Base-by-base conservation (phyloP, 192 early-diverging fungal genomes). In the Dispira simplex region DNA sequence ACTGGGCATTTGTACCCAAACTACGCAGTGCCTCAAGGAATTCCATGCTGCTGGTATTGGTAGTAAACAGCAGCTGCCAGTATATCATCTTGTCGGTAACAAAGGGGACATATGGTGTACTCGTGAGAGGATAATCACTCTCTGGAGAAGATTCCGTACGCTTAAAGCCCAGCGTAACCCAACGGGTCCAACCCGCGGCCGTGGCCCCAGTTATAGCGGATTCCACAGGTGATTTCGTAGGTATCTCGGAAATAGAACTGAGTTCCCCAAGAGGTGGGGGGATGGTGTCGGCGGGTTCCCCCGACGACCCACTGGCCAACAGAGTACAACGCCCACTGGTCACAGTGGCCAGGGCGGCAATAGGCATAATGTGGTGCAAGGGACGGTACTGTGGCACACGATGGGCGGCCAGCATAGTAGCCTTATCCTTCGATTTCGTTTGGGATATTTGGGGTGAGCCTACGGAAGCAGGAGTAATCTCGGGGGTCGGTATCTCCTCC, bases 51-150 rank as follows among this genome's bases (percentile, higher is more conserved):
- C 72, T 74, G 11, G 76, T 65, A 21, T 51, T 16, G 11, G 70
- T 72, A 9, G 68, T 71, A 43, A 77, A 77, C 71, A 73, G 72
- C 20, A 77, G 56, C n/a, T 43, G 48, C 76, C 76, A 69, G 8
- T 63, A 55, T 51, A 57, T 12, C 58, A 18, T 27, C 20, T 46
- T 28, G n/a, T 46, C 16, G 44, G 47, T 28, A 21, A 52, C 25
- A 44, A 20, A 18, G 39, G 27, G 18, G 21, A 14, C 32, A 3
- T 4, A 14, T 10, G 32, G 18, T 18, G 12, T 44, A 9, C 44
- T 16, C 39, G 14, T 18, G 18, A 14, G 58, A 43, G 21, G 39
- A 44, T 18, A 20, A 8, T 60, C 39, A 18, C 16, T 14, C 25
- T 23, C 21, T 16, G 2, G 44, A 53, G 51, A 48, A 20, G 62